Evolutionary conservation across 164 flowering plant species (phyloP), one percentile per base, ranked within the genome.

Genomic region (Chloranthus sessilifolius): DNA sequence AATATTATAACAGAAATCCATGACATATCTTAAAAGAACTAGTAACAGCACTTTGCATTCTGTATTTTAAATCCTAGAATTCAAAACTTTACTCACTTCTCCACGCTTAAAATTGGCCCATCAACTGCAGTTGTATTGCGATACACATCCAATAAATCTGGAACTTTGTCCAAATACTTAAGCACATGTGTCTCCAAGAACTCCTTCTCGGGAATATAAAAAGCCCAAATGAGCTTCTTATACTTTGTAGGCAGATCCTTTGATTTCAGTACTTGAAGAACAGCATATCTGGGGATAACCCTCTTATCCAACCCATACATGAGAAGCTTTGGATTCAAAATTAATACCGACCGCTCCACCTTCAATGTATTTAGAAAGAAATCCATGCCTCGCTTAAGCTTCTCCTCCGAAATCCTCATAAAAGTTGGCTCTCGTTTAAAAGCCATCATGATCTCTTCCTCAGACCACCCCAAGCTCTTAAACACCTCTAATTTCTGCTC

Each of bases 231-330:
- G 24, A 71, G 53, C 38, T 49, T 59, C 0, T 62, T 59, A 8
- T 42, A 37, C 59, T 54, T 72, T 61, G 59, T 67, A 60, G 67
- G 36, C 37, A 77, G 39, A 55, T n/a, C 47, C 46, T 65, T 74
- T 10, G 71, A 67, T 57, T 48, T 60, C 33, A 77, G 20, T 29
- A 74, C 45, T 60, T 60, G 50, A 16, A 71, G 10, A 58, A 74
- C 75, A 47, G 28, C 60, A 36, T 44, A 52, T 3, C 82, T 45
- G 36, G 79, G 79, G 26, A 74, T 54, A 55, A 63, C 65, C 25
- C 79, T 61, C 8, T 62, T 50, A 60, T 69, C 71, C 28, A 77
- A 9, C 26, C 75, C 69, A 45, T 23, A 6, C 75, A 67, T 69
- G 59, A 77, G 63, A 43, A 14, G 37, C 0, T 6, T 11, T 0